Evolutionary conservation across 2,329 filamentous ascomycete species (phyloP).

Genomic region (Penicillium glabrum): DNA sequence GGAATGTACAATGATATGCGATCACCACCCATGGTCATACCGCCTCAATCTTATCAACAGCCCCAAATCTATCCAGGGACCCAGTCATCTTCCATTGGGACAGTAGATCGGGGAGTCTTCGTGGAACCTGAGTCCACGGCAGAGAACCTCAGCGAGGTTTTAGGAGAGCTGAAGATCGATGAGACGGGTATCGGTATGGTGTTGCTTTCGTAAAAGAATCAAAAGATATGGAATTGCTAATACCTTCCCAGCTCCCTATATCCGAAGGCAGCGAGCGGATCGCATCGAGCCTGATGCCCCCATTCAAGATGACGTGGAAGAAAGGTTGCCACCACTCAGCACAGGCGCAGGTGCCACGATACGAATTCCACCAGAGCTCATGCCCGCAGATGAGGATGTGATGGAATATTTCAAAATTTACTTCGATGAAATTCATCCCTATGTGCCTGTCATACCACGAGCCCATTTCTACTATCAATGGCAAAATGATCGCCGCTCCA

Average conservation of each 20-base stretch:
- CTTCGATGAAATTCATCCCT: conserved; percentile 87
- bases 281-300: conserved; percentile 55
- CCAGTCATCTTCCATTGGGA: conserved; percentile 27
- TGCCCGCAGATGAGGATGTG: conserved; percentile 82
- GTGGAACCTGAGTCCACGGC: conserved; percentile 66
- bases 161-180: conserved; percentile 85
- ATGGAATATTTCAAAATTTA: conserved; percentile 87
- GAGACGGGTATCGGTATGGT: conserved; percentile 77
- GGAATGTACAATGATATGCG: conserved; percentile 32
- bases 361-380: conserved; percentile 85
- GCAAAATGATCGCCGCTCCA: conserved; percentile 75
- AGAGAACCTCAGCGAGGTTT: conserved; percentile 72
- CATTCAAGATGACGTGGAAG: conserved; percentile 68
- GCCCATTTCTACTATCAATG: conserved; percentile 84
- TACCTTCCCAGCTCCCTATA: conserved; percentile 68
- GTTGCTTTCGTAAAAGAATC: not conserved
- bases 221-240: conserved; percentile 7
- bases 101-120: conserved; percentile 48
- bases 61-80: conserved; percentile 27
- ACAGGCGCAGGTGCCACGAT: conserved; percentile 73
- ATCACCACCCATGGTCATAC: conserved; percentile 31
- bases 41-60: conserved; percentile 31
- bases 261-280: conserved; percentile 63
- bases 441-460: conserved; percentile 85
- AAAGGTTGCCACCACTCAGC: conserved; percentile 66